Conservation (phyloP, 192 early-diverging fungal species). For the Entrophospora sp. region DNA sequence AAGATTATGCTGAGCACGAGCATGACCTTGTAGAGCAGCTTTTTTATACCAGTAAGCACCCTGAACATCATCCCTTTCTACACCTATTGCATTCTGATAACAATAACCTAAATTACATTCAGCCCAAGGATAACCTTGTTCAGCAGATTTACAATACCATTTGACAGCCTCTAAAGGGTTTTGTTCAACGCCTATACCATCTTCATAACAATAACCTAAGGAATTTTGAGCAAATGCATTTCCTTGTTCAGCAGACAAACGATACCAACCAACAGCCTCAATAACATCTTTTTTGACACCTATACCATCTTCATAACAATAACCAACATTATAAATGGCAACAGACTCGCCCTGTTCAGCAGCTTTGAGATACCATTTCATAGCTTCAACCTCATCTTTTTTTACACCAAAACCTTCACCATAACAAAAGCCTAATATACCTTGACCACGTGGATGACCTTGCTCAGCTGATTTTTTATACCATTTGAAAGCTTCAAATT, state of each 20-base stretch:
- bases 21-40: conserved; percentile 61
- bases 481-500: conserved; percentile 61
- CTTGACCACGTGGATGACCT: conserved; percentile 53
- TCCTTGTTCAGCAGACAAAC: conserved; percentile 55
- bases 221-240: conserved; percentile 84
- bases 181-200: conserved; percentile 64
- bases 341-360: conserved; percentile 52
- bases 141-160: conserved; percentile 50
- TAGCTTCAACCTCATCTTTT: conserved; percentile 57
- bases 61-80: conserved; percentile 37
- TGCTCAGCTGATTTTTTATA: conserved; percentile 56
- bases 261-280: conserved; percentile 59
- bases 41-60: conserved; percentile 57
- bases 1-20: conserved; percentile 54
- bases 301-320: conserved; percentile 57
- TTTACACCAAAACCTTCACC: conserved; percentile 69
- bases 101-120: conserved; percentile 79
- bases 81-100: conserved; percentile 56
- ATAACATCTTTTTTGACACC: conserved; percentile 43
- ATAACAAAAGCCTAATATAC: conserved; percentile 76
- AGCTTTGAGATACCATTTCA: conserved; percentile 55
- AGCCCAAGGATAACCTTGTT: conserved; percentile 55
- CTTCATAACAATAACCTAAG: conserved; percentile 75
- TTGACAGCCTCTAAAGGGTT: conserved; percentile 46
- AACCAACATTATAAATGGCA: conserved; percentile 56